A percentile compares a stretch with the other conserved stretches of the same genome.
Evolutionary conservation across 345 rosid genomes (phyloP).

Genomic region (Camelina hispida): DNA sequence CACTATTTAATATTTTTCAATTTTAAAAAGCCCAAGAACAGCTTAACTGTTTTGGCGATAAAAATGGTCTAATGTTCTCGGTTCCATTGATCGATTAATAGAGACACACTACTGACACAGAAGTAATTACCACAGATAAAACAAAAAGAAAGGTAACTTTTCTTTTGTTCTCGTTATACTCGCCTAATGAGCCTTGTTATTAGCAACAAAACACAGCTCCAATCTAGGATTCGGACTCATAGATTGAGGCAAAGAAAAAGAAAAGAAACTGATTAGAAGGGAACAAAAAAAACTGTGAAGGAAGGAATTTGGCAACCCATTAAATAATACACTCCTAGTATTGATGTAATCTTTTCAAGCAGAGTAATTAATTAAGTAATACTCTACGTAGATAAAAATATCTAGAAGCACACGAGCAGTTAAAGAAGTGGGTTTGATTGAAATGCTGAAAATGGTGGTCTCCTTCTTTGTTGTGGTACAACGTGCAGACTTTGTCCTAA

Average conservation of each 20-base stretch:
- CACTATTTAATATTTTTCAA: too few relatives aligned
- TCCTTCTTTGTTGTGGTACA: conserved; percentile 19
- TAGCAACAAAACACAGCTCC: neutral
- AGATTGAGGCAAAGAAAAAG: neutral
- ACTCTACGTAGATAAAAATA: neutral
- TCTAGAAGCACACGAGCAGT: conserved; percentile 16
- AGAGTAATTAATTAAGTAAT: conserved; percentile 1
- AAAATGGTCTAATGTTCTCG: too few relatives aligned
- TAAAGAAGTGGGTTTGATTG: conserved; percentile 17
- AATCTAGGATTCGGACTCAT: neutral
- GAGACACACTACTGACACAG: too few relatives aligned
- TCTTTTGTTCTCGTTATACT: neutral
- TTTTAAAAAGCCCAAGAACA: too few relatives aligned
- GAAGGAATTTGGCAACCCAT: neutral
- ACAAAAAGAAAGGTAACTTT: too few relatives aligned
- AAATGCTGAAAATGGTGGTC: conserved; percentile 1
- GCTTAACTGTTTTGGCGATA: too few relatives aligned
- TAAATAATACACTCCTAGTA: neutral
- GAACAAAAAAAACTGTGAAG: neutral
- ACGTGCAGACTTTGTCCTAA: conserved; percentile 24
- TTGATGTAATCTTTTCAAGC: neutral
- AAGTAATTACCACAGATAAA: too few relatives aligned
- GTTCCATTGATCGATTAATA: too few relatives aligned
- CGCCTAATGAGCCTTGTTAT: neutral
- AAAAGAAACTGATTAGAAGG: neutral